These are phyloP conservation scores for Salinomyces thailandicus DNA, from an alignment of 2,329 filamentous ascomycete genomes.

Conservation along the genomic window DNA sequence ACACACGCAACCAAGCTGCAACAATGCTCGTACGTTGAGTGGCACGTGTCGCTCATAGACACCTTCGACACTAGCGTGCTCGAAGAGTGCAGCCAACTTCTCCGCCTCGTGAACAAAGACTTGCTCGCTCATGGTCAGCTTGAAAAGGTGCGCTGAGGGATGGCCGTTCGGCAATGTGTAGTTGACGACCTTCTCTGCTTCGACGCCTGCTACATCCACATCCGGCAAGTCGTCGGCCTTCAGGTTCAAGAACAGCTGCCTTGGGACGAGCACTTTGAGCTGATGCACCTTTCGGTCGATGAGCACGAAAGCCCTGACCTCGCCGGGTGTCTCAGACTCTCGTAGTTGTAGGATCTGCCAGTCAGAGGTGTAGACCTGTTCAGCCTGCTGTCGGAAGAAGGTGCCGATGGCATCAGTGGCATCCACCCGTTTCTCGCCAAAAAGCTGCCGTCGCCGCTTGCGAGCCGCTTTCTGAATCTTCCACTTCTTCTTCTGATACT, in stretches of 20 bases:
- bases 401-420: conserved; percentile 53
- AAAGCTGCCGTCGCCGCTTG: conserved; percentile 74
- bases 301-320: conserved; percentile 79
- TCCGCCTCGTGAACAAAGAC: conserved; percentile 75
- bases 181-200: conserved; percentile 85
- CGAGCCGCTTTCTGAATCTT: conserved; percentile 91
- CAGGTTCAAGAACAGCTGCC: conserved; percentile 83
- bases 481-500: conserved; percentile 98
- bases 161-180: conserved; percentile 92
- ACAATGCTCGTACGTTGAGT: conserved; percentile 71
- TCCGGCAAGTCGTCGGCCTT: conserved; percentile 80
- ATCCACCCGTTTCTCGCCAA: conserved; percentile 66
- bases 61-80: conserved; percentile 88
- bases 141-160: conserved; percentile 86
- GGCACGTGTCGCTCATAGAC: conserved; percentile 94
- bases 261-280: conserved; percentile 78
- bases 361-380: conserved; percentile 77
- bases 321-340: conserved; percentile 70
- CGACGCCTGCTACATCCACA: conserved; percentile 73
- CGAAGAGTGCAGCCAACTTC: conserved; percentile 73
- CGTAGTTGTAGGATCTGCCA: conserved; percentile 91
- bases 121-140: conserved; percentile 79
- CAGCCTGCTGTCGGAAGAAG: conserved; percentile 84
- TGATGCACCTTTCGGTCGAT: conserved; percentile 88
- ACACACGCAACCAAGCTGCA: conserved; percentile 82